A percentile compares a stretch with the other conserved stretches of the same genome.
phyloP scores from a whole-genome alignment of 1,284 basidiomycete species.

The Marasmius tenuissimus region DNA sequence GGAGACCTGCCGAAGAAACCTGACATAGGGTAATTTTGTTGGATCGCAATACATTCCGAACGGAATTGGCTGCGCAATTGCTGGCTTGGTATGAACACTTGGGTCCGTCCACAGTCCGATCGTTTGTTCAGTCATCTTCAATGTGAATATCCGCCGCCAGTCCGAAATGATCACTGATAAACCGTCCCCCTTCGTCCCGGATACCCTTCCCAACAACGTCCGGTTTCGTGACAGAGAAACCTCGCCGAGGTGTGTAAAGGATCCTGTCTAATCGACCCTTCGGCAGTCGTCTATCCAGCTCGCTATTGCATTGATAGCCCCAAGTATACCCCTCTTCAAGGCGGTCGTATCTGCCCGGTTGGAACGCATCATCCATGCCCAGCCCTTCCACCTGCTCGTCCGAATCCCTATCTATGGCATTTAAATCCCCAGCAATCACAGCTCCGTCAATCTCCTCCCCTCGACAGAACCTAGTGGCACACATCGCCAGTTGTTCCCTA shows the following conservation, averaged over 20 bases:
- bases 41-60: too few species aligned
- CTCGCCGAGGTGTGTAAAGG: constrained; percentile 48
- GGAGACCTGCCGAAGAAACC: too few species aligned
- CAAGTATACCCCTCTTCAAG: constrained; percentile 56
- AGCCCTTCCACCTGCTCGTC: constrained; percentile 36
- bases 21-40: too few species aligned
- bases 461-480: constrained; percentile 33
- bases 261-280: constrained; percentile 62
- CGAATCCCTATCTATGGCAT: constrained; percentile 54
- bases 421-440: constrained; percentile 70
- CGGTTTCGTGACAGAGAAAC: constrained; percentile 50
- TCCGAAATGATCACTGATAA: constrained; percentile 68
- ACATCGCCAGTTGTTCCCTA: constrained; percentile 51
- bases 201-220: constrained; percentile 55
- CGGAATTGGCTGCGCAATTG: too few species aligned
- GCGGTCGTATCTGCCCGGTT: constrained; percentile 21
- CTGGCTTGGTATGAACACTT: background rate
- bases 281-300: constrained; percentile 34
- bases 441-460: constrained; percentile 48
- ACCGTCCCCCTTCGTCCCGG: constrained; percentile 34
- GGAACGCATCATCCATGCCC: constrained; percentile 57
- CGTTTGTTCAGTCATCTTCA: background rate
- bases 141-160: constrained; percentile 43
- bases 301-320: constrained; percentile 53
- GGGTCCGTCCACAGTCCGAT: constrained; percentile 23